Evolutionary conservation across 768 basidiomycete species (phyloP).

Genomic region (Tricholoma terreum): DNA sequence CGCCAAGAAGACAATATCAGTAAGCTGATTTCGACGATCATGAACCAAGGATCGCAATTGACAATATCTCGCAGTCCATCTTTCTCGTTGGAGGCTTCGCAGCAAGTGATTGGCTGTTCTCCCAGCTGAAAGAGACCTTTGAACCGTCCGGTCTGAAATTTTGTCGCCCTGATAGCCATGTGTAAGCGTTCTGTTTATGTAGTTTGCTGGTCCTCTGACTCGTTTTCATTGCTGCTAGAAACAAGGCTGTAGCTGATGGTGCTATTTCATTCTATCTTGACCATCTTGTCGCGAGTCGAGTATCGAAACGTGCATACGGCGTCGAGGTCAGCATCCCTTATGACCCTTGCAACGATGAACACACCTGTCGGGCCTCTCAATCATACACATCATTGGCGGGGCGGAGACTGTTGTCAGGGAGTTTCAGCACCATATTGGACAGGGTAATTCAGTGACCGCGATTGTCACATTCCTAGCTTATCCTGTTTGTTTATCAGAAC

Average conservation of each 20-base stretch:
- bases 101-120: constrained; percentile 41
- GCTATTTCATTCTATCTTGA: constrained; percentile 43
- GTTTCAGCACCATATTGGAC: not conserved
- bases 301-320: constrained; percentile 40
- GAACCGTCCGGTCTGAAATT: constrained; percentile 15
- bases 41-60: not conserved
- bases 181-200: constrained; percentile 4
- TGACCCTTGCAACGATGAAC: constrained; percentile 13
- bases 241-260: constrained; percentile 46
- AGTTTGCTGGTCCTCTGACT: not conserved
- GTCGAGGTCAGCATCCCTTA: constrained; percentile 8
- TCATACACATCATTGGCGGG: not conserved
- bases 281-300: constrained; percentile 36
- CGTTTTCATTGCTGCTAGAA: constrained; percentile 22
- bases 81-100: constrained; percentile 46
- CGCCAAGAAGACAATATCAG: constrained; percentile 15
- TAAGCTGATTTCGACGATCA: not conserved
- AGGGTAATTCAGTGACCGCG: not conserved
- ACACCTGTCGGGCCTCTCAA: constrained; percentile 1
- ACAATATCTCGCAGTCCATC: constrained; percentile 25
- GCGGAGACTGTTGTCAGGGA: not conserved
- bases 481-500: not conserved
- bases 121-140: constrained; percentile 22
- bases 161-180: constrained; percentile 16
- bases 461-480: not conserved